These are phyloP conservation scores for Capsicum chinense DNA, from an alignment of 257 asterid species.

Conservation along the genomic window DNA sequence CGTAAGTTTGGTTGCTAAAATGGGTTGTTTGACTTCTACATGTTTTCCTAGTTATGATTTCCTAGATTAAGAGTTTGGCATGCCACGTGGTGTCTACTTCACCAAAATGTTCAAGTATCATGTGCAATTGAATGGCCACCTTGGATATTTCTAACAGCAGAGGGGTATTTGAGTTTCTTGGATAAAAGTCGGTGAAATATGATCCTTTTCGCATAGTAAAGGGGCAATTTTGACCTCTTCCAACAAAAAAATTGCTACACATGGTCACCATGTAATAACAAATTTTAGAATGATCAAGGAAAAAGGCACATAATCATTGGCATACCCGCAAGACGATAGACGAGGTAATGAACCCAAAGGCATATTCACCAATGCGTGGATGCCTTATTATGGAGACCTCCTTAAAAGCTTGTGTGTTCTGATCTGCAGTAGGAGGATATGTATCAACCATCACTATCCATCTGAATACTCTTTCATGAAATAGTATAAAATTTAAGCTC, in stretches of 20 bases:
- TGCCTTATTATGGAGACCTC: conserved; percentile 64
- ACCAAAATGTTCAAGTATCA: not conserved
- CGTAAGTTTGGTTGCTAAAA: too few relatives aligned
- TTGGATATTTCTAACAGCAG: not conserved
- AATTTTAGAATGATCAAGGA: not conserved
- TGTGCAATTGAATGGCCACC: not conserved
- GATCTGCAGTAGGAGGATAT: conserved; percentile 44
- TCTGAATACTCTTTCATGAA: not conserved
- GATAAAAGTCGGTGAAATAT: not conserved
- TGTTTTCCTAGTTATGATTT: too few relatives aligned
- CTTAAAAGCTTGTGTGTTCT: conserved; percentile 57
- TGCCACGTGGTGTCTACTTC: not conserved
- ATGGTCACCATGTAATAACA: not conserved
- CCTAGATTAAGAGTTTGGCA: not conserved
- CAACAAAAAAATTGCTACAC: not conserved
- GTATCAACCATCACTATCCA: not conserved
- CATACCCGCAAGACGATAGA: conserved; percentile 53
- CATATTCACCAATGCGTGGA: conserved; percentile 69
- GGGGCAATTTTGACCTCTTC: not conserved
- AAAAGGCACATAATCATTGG: not conserved
- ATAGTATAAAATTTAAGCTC: not conserved
- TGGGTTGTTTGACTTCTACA: too few relatives aligned
- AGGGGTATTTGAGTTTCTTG: not conserved
- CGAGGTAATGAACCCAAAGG: conserved; percentile 62
- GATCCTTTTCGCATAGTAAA: not conserved